Evolutionary conservation across 2,329 filamentous ascomycete species (phyloP), one percentile per base, ranked within the genome.

Genomic region (Cryphonectria carpinicola): DNA sequence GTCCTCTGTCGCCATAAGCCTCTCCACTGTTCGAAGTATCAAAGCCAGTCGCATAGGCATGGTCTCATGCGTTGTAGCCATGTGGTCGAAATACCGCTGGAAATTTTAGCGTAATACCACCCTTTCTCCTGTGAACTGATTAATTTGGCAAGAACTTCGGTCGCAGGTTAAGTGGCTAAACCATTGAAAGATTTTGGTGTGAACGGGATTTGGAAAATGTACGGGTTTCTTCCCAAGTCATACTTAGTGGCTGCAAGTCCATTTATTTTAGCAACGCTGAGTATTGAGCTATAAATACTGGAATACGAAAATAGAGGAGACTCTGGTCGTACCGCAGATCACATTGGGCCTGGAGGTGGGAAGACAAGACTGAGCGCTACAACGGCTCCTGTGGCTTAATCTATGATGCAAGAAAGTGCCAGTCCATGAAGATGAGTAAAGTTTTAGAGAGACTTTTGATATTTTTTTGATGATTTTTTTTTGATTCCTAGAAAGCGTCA

Each of bases 41-140:
- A 69, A 13, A 13, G 67, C 67, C 25, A 69, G 62, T 14, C 67
- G 60, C 67, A 69, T 46, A 1, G 67, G 61, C 35, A 49, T 65
- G 19, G 19, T 8, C 25, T 41, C 46, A 4, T 69, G 61, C 49
- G 65, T 61, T 1, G 25, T 22, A 4, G 56, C 56, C 1, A 25
- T 49, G 22, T 60, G 49, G 22, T 69, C 67, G 25, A 69, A 32
- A n/a, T 65, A 39, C 6, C 35, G 13, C 67, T 69, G 5, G 8
- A 22, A 22, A 7, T 1, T 8, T 49, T 22, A 10, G 43, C 19
- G 22, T 0, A 8, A 22, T 0, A 49, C 43, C 22, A 5, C 43
- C 7, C 0, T 19, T 49, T 22, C 7, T 6, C 43, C 19, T 22
- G 4, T 49, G 43, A 22, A 22, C 3, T 2, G 43, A 49, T 22